Evolutionary conservation across 2,329 filamentous ascomycete genomes (phyloP).

Genomic region (Colletotrichum sp.): DNA sequence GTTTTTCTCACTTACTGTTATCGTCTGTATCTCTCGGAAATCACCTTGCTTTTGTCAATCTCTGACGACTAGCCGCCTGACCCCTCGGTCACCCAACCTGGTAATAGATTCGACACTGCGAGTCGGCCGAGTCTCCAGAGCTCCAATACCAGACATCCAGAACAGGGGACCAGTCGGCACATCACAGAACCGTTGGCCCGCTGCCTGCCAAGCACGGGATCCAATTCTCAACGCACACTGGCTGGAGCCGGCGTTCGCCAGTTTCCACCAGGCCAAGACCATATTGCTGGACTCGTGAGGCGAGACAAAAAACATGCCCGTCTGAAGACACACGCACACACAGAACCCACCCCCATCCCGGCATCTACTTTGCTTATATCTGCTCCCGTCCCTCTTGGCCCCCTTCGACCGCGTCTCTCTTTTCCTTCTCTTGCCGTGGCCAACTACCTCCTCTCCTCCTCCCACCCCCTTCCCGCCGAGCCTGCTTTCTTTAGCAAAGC

Average conservation of each 20-base stretch:
- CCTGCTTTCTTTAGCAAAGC: conserved; percentile 5
- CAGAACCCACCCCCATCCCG: conserved; percentile 3
- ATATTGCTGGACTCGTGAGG: conserved; percentile 1
- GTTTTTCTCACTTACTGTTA: background rate
- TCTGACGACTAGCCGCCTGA: background rate
- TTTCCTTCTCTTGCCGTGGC: background rate
- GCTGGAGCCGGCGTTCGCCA: conserved; percentile 5
- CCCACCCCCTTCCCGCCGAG: background rate
- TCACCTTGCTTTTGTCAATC: background rate
- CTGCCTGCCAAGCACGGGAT: conserved; percentile 10
- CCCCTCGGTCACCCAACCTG: background rate
- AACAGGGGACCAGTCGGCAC: conserved; percentile 1
- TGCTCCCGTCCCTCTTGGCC: conserved; percentile 14
- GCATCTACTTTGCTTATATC: conserved; percentile 16
- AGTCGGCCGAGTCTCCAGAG: background rate
- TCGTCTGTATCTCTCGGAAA: background rate
- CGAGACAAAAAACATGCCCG: background rate
- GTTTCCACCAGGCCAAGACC: conserved; percentile 5
- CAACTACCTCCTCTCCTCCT: background rate
- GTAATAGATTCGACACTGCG: conserved; percentile 4
- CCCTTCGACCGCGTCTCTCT: background rate
- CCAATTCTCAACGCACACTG: conserved; percentile 14
- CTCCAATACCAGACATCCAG: background rate
- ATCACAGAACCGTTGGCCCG: conserved; percentile 13
- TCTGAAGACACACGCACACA: background rate